Base-by-base conservation (phyloP, 192 early-diverging fungal species). In the Hyaloraphidium curvatum region DNA sequence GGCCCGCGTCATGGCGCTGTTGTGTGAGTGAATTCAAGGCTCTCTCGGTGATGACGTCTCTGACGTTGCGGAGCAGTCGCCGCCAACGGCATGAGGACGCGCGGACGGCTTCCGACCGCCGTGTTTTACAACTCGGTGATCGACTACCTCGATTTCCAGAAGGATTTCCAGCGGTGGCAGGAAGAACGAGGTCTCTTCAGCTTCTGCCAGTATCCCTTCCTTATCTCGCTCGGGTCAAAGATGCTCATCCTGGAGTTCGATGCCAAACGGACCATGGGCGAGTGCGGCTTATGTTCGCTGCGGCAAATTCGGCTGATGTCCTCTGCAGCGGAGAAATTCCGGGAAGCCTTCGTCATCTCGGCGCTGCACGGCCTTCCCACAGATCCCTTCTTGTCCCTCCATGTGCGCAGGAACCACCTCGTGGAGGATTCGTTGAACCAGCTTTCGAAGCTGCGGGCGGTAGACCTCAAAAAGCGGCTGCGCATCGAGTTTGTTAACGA, bases 171-270 rank as follows among this genome's bases (percentile, higher is more conserved):
- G 40, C 53, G 62, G 28, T 74, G 72, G 72, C 72, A 74, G 48
- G 67, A 62, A 17, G 68, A 74, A 31, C 58, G 63, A 14, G 69
- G 67, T 7, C 43, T 65, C 0, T 75, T 75, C 39, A 53, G 72
- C 1, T 72, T 75, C 41, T 75, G 73, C 48, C 72, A 75, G 59
- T 75, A 75, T 55, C 73, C 73, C 22, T 75, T 70, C 50, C 50
- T 75, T 5, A 66, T 75, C 13, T 74, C 71, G 11, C 50, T 75
- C 13, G 73, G 73, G 1, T 61, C 59, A 27, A 75, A 75, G 50
- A 75, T 75, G 63, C 60, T 68, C 57, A 67, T 72, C 33, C 19
- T 39, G 21, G 31, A 39, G 17, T 9, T 64, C 30, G 31, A 57
- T 50, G 31, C 30, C 28, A 31, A 28, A 30, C 31, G 48, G 30